These are phyloP conservation scores for Jatropha multifida DNA, from an alignment of 441 rosid species.

Conservation along the genomic window DNA sequence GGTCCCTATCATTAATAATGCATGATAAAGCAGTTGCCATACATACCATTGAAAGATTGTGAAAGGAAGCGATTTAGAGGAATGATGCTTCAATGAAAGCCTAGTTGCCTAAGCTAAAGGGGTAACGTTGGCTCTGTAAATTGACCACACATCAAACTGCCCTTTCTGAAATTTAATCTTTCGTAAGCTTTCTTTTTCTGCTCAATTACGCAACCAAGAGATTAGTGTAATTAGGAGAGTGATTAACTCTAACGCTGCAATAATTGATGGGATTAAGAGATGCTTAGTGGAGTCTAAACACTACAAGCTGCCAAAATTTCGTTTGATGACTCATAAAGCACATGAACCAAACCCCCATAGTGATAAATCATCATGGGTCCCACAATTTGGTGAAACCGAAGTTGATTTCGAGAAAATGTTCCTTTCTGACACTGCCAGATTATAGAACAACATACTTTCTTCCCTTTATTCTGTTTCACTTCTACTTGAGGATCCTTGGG, in stretches of 20 bases:
- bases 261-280: background rate
- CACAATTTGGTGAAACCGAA: conserved; percentile 35
- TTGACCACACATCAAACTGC: background rate
- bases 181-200: background rate
- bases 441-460: background rate
- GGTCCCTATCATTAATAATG: too few relatives aligned
- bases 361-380: conserved; percentile 17
- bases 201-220: background rate
- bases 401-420: conserved; percentile 28
- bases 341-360: background rate
- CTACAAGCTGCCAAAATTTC: background rate
- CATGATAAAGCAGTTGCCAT: too few relatives aligned
- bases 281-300: conserved; percentile 3
- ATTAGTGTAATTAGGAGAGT: background rate
- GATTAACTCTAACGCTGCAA: background rate
- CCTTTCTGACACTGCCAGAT: conserved; percentile 18
- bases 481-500: background rate
- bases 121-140: too few relatives aligned
- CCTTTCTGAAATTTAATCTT: background rate
- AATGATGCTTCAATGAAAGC: too few relatives aligned
- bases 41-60: too few relatives aligned
- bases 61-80: too few relatives aligned
- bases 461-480: background rate
- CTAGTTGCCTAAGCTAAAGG: too few relatives aligned
- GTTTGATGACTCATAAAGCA: background rate